A percentile compares a stretch with the other conserved stretches of the same genome.
These are phyloP conservation scores for Colletotrichum brevisporum DNA, from an alignment of 2,329 filamentous ascomycete species.

Conservation along the genomic window DNA sequence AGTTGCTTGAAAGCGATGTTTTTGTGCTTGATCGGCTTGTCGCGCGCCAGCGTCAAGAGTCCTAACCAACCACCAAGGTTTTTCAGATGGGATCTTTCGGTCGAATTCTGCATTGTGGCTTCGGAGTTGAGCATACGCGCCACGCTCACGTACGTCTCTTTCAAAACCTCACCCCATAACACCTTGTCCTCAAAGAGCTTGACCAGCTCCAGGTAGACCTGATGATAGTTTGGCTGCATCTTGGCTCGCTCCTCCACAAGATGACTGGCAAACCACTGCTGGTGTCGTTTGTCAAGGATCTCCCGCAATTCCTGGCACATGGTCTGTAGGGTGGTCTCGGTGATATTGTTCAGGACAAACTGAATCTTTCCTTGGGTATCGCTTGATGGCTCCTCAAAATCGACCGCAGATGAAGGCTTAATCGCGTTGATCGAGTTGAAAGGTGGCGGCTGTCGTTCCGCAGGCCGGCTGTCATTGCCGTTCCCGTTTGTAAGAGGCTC, in stretches of 20 bases:
- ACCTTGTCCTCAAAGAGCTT: constrained; percentile 83
- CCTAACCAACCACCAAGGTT: constrained; percentile 96
- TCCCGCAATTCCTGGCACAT: constrained; percentile 88
- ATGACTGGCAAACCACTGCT: constrained; percentile 97
- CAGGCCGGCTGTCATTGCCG: constrained; percentile 70
- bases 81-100: constrained; percentile 90
- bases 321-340: constrained; percentile 85
- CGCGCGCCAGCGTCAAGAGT: constrained; percentile 89
- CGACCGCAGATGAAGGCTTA: constrained; percentile 70
- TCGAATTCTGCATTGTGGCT: constrained; percentile 84
- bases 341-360: constrained; percentile 97
- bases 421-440: constrained; percentile 87
- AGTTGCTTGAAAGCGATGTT: constrained; percentile 98
- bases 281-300: constrained; percentile 83
- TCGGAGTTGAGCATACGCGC: constrained; percentile 92
- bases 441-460: constrained; percentile 75
- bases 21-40: constrained; percentile 95
- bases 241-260: constrained; percentile 97
- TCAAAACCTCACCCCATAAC: constrained; percentile 89
- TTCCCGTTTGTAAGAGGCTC: constrained; percentile 79
- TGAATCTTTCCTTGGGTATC: constrained; percentile 93
- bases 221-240: constrained; percentile 96
- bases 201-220: constrained; percentile 91
- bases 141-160: constrained; percentile 92
- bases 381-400: constrained; percentile 86